Base-by-base conservation (phyloP, 106 monocot genomes). In the Allium sativum region DNA sequence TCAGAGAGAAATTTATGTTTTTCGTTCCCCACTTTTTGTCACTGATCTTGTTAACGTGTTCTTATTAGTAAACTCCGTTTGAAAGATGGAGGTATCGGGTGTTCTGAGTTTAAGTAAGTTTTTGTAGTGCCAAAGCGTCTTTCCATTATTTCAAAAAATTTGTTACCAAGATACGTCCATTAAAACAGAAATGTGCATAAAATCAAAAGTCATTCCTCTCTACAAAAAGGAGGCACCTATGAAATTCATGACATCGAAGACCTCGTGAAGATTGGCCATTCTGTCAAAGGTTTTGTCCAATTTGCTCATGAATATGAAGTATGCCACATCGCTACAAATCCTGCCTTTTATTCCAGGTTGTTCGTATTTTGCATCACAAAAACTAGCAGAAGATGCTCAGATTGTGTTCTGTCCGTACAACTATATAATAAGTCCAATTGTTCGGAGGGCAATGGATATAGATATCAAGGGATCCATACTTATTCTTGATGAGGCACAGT, bases 161-260 rank as follows among this genome's bases (percentile, higher is more conserved):
- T 7, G 14, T 22, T 9, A 45, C 46, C 22, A 45, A 2, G 10
- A 16, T 56, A 55, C 10, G 41, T 3, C 47, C 16, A 61, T 56
- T 15, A n/a, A 19, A 70, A 68, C 81, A 99, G 98, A 78, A 92
- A 92, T 73, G 85, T 81, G 60, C 53, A 92, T 50, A 99, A 88
- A 81, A 67, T 99, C 56, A 92, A 79, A 74, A 56, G 60, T 13
- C 92, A 99, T 75, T 74, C 77, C 67, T 88, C 83, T 47, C 64
- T 99, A 69, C 88, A 92, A 71, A 88, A 72, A 74, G 92, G 88
- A 65, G 98, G 88, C 19, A 69, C 60, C 51, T 45, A 85, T 77
- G 92, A 99, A 76, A 78, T 88, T 77, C 88, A 92, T 77, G 98
- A 99, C 70, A 92, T 99, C 50, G 92, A 99, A 79, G 92, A 99